Evolutionary conservation across 164 flowering plant species (phyloP).

Genomic region (Piper betle): DNA sequence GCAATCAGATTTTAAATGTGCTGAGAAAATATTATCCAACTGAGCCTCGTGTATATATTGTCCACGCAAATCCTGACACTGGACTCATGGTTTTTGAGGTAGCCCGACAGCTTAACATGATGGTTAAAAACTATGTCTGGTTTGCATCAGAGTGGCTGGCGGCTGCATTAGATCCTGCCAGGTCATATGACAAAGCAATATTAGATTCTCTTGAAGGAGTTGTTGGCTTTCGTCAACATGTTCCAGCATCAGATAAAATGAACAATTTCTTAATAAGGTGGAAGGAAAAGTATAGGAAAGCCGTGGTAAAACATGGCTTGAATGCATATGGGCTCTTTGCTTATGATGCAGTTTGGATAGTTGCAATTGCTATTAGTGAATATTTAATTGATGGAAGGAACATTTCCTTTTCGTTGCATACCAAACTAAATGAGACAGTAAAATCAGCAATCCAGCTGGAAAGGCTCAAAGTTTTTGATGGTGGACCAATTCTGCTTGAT

Average conservation of each 20-base stretch:
- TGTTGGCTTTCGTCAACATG: constrained; percentile 48
- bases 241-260: constrained; percentile 33
- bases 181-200: constrained; percentile 10
- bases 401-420: constrained; percentile 31
- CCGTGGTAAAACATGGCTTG: constrained; percentile 17
- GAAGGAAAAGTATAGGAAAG: constrained; percentile 23
- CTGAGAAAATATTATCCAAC: constrained; percentile 27
- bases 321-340: constrained; percentile 54
- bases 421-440: constrained; percentile 11
- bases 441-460: constrained; percentile 15
- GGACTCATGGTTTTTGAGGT: constrained; percentile 30
- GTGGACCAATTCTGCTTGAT: constrained; percentile 24
- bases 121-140: constrained; percentile 56
- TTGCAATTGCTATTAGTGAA: constrained; percentile 38
- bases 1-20: constrained; percentile 14
- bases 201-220: constrained; percentile 36
- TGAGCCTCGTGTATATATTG: constrained; percentile 62
- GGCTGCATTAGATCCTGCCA: constrained; percentile 42
- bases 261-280: constrained; percentile 29
- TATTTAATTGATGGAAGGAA: constrained; percentile 26
- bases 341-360: constrained; percentile 68
- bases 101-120: constrained; percentile 54
- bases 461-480: constrained; percentile 36
- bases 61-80: constrained; percentile 54
- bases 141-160: constrained; percentile 74